phyloP scores from a whole-genome alignment of 306 rosid species.

The Vigna trinervia region DNA sequence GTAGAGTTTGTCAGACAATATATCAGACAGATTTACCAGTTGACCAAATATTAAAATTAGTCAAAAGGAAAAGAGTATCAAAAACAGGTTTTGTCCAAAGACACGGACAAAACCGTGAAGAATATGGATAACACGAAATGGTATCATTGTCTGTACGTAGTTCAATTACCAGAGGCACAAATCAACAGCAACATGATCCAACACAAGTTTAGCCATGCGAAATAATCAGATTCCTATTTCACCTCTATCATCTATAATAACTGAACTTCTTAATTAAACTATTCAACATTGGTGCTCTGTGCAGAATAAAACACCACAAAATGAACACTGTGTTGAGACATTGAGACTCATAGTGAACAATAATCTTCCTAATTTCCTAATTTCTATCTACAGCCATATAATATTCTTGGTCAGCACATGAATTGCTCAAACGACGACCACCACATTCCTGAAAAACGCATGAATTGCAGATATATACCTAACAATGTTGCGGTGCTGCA shows the following conservation, averaged over 20 bases:
- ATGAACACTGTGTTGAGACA: background rate
- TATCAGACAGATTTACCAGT: constrained; percentile 30
- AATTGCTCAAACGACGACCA: constrained; percentile 26
- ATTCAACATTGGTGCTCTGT: background rate
- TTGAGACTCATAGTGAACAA: background rate
- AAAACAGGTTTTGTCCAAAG: constrained; percentile 17
- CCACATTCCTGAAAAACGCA: constrained; percentile 13
- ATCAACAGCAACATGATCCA: constrained; percentile 34
- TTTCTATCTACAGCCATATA: background rate
- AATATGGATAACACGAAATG: background rate
- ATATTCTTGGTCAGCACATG: constrained; percentile 8
- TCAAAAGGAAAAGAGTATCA: constrained; percentile 1
- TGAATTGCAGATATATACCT: constrained; percentile 56
- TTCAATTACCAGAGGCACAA: constrained; percentile 25
- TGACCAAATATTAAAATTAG: constrained; percentile 5
- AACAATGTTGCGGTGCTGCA: constrained; percentile 91
- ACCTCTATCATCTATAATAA: constrained; percentile 3
- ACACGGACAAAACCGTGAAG: constrained; percentile 4
- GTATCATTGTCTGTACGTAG: background rate
- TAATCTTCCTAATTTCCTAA: constrained; percentile 8
- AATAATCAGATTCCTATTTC: constrained; percentile 22
- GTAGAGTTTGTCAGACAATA: constrained; percentile 24
- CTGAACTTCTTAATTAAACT: background rate
- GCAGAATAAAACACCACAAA: constrained; percentile 28
- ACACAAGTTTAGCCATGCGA: constrained; percentile 2